Conservation (phyloP, 176 grass and related monocot species). For the Elaeis guineensis region DNA sequence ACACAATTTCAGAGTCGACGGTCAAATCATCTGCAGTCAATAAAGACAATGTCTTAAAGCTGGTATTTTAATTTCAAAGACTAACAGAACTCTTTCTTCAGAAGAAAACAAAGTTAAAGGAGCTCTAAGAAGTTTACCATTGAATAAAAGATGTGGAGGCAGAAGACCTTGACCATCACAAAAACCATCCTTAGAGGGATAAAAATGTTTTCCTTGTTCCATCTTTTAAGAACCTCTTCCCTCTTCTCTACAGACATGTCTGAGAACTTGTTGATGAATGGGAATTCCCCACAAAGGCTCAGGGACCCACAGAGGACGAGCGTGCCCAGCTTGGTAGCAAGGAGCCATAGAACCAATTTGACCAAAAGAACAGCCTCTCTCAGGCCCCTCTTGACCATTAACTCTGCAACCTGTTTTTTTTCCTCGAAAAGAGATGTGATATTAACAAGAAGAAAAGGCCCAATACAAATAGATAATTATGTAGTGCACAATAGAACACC, state of each 20-base stretch:
- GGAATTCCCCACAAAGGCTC: conserved; percentile 34
- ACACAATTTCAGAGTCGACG: no score
- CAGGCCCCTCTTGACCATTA: conserved; percentile 40
- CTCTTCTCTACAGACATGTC: conserved; percentile 40
- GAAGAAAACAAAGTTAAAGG: no score
- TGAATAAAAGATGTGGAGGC: conserved; percentile 64
- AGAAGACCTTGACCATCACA: conserved; percentile 49
- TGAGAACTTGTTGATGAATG: conserved; percentile 53
- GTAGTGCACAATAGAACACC: no score
- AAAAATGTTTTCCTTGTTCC: conserved; percentile 52
- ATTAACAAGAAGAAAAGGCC: no score
- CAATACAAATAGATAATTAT: no score
- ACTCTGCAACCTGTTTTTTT: conserved; percentile 46
- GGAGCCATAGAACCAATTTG: conserved; percentile 57
- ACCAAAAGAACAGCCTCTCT: conserved; percentile 49
- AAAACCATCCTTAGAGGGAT: conserved; percentile 63
- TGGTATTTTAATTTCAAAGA: no score
- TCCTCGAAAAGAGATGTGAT: no score
- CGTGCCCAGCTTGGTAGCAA: conserved; percentile 55
- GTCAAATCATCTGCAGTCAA: no score
- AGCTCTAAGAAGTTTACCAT: conserved; percentile 29
- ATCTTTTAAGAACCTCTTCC: conserved; percentile 41
- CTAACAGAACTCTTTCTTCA: no score
- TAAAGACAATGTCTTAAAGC: no score
- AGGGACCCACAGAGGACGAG: conserved; percentile 48